These are phyloP conservation scores for Eleusine coracana DNA, from an alignment of 176 grass and related monocot genomes.

Conservation along the genomic window DNA sequence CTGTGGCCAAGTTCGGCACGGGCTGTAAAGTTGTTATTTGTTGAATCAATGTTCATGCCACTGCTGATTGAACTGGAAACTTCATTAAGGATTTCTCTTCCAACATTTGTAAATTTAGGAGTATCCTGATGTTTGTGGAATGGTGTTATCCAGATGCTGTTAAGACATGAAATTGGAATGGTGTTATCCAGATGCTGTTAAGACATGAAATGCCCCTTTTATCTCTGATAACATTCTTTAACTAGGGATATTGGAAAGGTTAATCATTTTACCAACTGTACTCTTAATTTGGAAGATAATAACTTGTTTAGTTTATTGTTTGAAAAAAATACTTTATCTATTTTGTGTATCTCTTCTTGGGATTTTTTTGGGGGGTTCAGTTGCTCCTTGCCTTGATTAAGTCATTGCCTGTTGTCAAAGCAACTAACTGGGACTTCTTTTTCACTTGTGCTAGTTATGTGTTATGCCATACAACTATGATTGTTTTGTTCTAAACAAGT, in stretches of 20 bases:
- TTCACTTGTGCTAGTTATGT: neutral
- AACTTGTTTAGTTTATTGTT: neutral
- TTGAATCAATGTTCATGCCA: neutral
- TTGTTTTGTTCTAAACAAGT: neutral
- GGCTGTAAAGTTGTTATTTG: neutral
- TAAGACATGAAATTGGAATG: neutral
- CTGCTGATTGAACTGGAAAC: neutral
- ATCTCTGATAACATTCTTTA: neutral
- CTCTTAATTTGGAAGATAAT: neutral
- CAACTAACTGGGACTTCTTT: neutral
- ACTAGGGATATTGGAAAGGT: neutral
- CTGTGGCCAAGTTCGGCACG: neutral
- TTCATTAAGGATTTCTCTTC: neutral
- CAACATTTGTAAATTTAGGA: neutral
- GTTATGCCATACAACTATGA: neutral
- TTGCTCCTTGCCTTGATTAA: conserved; percentile 1
- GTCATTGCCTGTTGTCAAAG: neutral
- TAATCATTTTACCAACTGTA: neutral
- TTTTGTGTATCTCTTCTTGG: neutral
- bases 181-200: neutral
- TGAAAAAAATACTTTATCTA: neutral
- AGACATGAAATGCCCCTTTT: neutral
- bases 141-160: neutral
- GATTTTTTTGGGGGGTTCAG: neutral
- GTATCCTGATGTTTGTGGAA: neutral